Percentiles rank a stretch among this genome's conserved stretches.
Conservation (phyloP, 1,284 basidiomycete species). For the Moniliophthora roreri region DNA sequence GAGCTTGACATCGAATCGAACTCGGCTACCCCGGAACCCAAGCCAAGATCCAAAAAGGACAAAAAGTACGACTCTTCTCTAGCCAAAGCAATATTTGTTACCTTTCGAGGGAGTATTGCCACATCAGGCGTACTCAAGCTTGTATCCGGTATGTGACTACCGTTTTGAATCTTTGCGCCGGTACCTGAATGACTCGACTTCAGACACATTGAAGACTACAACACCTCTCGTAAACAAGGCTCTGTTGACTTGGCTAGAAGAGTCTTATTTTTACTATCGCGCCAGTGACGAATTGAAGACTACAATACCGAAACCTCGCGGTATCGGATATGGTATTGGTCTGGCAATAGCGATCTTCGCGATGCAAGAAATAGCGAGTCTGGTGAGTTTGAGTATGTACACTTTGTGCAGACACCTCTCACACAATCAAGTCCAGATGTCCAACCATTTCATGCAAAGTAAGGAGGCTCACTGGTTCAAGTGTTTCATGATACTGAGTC, state of each 20-base stretch:
- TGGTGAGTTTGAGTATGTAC: slow-evolving; percentile 33
- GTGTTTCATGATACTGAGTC: not conserved
- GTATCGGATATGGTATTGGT: slow-evolving; percentile 61
- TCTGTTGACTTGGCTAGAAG: slow-evolving; percentile 60
- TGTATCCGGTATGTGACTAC: slow-evolving; percentile 41
- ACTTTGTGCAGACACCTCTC: not conserved
- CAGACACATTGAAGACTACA: slow-evolving; percentile 59
- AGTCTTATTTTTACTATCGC: slow-evolving; percentile 48
- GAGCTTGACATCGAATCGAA: not conserved
- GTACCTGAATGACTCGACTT: not conserved
- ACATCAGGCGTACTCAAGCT: slow-evolving; percentile 55
- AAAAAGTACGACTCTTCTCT: slow-evolving; percentile 53
- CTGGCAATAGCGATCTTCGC: slow-evolving; percentile 58
- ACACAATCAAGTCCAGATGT: slow-evolving; percentile 32
- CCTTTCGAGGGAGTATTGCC: slow-evolving; percentile 40
- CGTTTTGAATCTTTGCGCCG: not conserved
- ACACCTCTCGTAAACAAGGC: slow-evolving; percentile 64
- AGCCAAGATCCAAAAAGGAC: not conserved
- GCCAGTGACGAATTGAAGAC: slow-evolving; percentile 37
- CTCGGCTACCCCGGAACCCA: slow-evolving; percentile 13
- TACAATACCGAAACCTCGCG: slow-evolving; percentile 38
- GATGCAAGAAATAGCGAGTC: slow-evolving; percentile 65
- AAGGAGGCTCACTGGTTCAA: slow-evolving; percentile 13
- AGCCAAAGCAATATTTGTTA: slow-evolving; percentile 55
- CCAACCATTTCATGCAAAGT: slow-evolving; percentile 54